Conservation (phyloP, 495 filamentous ascomycete species). For the Penicillium manginii region DNA sequence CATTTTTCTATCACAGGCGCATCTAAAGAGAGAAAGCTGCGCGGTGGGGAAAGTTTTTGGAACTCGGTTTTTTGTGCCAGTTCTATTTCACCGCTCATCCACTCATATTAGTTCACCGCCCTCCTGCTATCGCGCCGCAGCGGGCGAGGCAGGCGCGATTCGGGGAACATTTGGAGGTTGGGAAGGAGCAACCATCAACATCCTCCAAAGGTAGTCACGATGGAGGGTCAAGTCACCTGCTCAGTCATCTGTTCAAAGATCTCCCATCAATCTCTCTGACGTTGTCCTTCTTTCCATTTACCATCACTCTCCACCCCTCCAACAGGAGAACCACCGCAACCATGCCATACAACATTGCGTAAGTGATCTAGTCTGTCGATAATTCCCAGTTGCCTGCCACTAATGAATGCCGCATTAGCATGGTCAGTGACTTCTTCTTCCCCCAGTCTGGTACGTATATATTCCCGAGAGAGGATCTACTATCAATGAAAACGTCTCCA, state of each 20-base stretch:
- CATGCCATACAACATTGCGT: slow-evolving; percentile 79
- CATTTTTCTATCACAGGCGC: slow-evolving; percentile 27
- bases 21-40: slow-evolving; percentile 5
- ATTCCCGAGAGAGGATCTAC: not conserved
- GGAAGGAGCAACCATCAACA: not conserved
- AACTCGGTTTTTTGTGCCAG: slow-evolving; percentile 30
- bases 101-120: not conserved
- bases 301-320: not conserved
- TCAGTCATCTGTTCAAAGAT: no score
- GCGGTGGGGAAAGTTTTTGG: slow-evolving; percentile 6
- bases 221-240: not conserved
- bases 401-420: slow-evolving; percentile 47
- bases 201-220: no score
- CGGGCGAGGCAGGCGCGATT: not conserved
- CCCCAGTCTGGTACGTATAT: slow-evolving; percentile 75
- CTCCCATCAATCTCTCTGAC: not conserved
- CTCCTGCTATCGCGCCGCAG: not conserved
- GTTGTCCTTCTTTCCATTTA: not conserved
- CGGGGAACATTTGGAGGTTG: not conserved
- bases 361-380: slow-evolving; percentile 31
- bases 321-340: slow-evolving; percentile 24
- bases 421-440: slow-evolving; percentile 99
- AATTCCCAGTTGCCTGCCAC: slow-evolving; percentile 6
- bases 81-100: not conserved
- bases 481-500: not conserved